Conservation (phyloP, 768 basidiomycete genomes). For the Clavulina sp. region DNA sequence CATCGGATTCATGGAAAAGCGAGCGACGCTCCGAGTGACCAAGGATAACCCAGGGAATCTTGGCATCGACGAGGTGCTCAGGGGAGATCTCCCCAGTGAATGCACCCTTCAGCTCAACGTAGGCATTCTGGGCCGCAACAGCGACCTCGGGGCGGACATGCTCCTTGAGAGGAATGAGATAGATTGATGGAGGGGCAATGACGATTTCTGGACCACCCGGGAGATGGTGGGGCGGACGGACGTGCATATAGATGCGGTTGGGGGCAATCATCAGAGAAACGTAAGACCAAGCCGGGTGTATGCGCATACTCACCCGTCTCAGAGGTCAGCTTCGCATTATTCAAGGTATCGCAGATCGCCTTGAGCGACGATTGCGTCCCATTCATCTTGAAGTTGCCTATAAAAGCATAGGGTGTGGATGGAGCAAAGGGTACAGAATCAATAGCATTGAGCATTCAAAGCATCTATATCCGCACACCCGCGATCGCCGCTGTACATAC, state of each 20-base stretch:
- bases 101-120: conserved; percentile 68
- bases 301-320: conserved; percentile 39
- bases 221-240: neutral
- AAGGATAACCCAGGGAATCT: conserved; percentile 80
- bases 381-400: conserved; percentile 96
- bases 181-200: conserved; percentile 79
- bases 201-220: conserved; percentile 53
- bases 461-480: too few species aligned
- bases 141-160: conserved; percentile 47
- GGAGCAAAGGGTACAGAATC: neutral
- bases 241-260: neutral
- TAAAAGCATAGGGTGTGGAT: neutral
- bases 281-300: too few species aligned
- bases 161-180: conserved; percentile 57
- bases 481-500: conserved; percentile 6
- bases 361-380: conserved; percentile 43
- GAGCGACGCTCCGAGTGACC: conserved; percentile 96
- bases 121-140: conserved; percentile 84
- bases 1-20: conserved; percentile 76
- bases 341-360: conserved; percentile 50
- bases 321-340: conserved; percentile 62
- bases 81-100: conserved; percentile 95
- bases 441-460: too few species aligned
- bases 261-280: conserved; percentile 6
- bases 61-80: conserved; percentile 68